Evolutionary conservation across 2,329 filamentous ascomycete genomes (phyloP), one percentile per base, ranked within the genome.

Genomic region (Tolypocladium ophioglossoides): DNA sequence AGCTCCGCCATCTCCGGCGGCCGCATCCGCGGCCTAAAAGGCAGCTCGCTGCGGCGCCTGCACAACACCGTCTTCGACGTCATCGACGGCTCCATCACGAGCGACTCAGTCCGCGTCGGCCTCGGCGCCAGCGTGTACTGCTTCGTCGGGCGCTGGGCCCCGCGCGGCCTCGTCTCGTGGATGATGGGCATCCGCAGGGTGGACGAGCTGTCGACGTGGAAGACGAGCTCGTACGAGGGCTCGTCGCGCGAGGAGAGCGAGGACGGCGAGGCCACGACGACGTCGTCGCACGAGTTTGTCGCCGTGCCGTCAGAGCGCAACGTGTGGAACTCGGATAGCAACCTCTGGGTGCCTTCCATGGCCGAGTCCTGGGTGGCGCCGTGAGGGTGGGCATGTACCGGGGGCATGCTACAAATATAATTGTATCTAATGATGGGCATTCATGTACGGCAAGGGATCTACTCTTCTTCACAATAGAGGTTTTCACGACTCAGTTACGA

Each of bases 51-150:
- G 48, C 79, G 89, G 35, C 84, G 87, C 58, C 78, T 99, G 53
- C 89, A 97, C 70, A 86, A 90, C 64, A 85, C 88, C 2, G 86
- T 99, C 11, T 95, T 96, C 66, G 92, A 97, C 67, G 89, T 94
- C 37, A 80, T 97, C 53, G 85, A 89, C 59, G 79, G 82, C 46
- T 80, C 77, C 20, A 75, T 80, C 60, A 80, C 78, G 30, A 76
- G 74, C 49, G 75, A 80, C 38, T 80, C 87, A 1, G 81, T 92
- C 59, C 85, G 89, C 55, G 86, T 96, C 18, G 94, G 94, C 1
- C 82, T 91, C 52, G 94, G 94, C 8, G 89, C 90, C 51, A 78
- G 86, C 54, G 77, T 91, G 0, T 97, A 97, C 69, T 87, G 89
- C 40, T 78, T 96, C 34, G 86, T 97, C 9, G 94, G 91, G 7